A percentile compares a stretch with the other conserved stretches of the same genome.
Evolutionary conservation across 1,284 basidiomycete genomes (phyloP).

Genomic region (Marasmius tenuissimus): DNA sequence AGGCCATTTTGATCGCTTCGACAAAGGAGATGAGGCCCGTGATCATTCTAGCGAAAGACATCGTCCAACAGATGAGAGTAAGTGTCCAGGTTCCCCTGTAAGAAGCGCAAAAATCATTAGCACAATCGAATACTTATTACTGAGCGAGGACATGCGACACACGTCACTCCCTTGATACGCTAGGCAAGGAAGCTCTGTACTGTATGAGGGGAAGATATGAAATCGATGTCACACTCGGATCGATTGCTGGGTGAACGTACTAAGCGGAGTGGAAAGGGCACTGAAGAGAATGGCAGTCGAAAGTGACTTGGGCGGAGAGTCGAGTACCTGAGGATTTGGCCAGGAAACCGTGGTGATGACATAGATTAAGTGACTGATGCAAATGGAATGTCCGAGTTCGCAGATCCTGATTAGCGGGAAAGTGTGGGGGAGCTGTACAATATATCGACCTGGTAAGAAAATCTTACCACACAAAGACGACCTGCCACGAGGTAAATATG

Average conservation of each 20-base stretch:
- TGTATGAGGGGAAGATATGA: not conserved
- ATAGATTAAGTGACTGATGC: conserved; percentile 6
- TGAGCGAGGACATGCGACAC: not conserved
- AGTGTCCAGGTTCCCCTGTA: not conserved
- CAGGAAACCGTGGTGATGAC: not conserved
- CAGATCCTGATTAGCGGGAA: not conserved
- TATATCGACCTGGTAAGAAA: not conserved
- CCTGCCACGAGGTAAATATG: not conserved
- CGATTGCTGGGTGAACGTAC: not conserved
- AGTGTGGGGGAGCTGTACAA: not conserved
- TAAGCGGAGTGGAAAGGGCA: not conserved
- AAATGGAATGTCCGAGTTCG: conserved; percentile 10
- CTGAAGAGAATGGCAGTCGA: not conserved
- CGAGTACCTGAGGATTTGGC: not conserved
- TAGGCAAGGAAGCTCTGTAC: not conserved
- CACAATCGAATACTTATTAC: not conserved
- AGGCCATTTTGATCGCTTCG: not conserved
- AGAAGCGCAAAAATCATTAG: not conserved
- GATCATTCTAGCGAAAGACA: not conserved
- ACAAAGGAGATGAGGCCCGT: not conserved
- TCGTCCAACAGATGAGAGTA: not conserved
- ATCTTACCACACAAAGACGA: conserved; percentile 3
- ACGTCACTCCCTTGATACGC: not conserved
- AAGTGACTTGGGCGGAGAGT: not conserved
- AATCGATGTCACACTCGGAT: not conserved